Evolutionary conservation across 805 yeast genomes (phyloP).

Genomic region (Candida khao-thaluensis): DNA sequence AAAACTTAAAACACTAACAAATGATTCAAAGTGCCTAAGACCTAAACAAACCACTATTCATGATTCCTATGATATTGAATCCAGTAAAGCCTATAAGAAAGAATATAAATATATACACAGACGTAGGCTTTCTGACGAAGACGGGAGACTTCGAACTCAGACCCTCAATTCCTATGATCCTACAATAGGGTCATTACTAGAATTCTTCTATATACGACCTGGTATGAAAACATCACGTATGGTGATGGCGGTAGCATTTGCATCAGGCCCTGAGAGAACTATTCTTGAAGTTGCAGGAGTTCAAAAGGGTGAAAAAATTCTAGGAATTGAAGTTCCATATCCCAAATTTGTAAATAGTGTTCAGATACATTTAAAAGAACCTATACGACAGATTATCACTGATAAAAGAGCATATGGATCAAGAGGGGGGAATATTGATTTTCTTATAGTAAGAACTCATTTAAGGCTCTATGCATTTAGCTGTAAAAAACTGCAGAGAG

Average conservation of each 20-base stretch:
- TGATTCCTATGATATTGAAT: constrained; percentile 3
- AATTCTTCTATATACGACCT: constrained; percentile 16
- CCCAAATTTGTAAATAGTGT: constrained; percentile 10
- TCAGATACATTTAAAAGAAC: constrained; percentile 28
- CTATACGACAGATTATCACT: constrained; percentile 42
- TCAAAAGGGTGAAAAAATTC: constrained; percentile 4
- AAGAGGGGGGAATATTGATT: constrained; percentile 22
- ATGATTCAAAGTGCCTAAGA: neutral
- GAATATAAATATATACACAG: constrained; percentile 1
- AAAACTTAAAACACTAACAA: constrained; percentile 1
- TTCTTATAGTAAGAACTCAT: constrained; percentile 39
- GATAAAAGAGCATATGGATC: constrained; percentile 21
- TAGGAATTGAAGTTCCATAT: neutral
- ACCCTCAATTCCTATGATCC: constrained; percentile 30
- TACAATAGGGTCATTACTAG: constrained; percentile 26
- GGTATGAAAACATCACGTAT: neutral
- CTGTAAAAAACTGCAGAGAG: constrained; percentile 16
- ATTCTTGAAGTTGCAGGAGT: constrained; percentile 12
- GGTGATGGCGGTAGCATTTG: constrained; percentile 23
- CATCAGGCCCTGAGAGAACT: constrained; percentile 30
- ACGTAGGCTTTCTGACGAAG: neutral
- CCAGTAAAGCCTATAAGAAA: neutral
- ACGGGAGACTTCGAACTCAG: neutral
- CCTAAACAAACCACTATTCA: constrained; percentile 1
- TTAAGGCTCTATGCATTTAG: constrained; percentile 31